Percentiles rank a stretch among this genome's conserved stretches.
phyloP scores from a whole-genome alignment of 768 basidiomycete genomes.

The Trametopsis cervina region DNA sequence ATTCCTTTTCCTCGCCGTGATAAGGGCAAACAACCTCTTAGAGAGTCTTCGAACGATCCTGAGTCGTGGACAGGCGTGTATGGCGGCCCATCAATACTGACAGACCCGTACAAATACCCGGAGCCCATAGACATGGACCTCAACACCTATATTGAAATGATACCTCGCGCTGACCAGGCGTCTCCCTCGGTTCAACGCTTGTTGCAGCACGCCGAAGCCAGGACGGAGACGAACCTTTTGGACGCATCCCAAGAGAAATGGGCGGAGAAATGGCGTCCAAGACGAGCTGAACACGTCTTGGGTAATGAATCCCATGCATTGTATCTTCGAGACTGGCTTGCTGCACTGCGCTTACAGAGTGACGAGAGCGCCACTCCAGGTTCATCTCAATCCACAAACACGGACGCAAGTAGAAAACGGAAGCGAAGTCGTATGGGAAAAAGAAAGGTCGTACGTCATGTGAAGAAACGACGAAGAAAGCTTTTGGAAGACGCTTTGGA shows the following conservation, averaged over 20 bases:
- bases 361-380: background rate
- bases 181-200: constrained; percentile 8
- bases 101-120: background rate
- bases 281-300: constrained; percentile 64
- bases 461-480: constrained; percentile 25
- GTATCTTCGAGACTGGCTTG: constrained; percentile 76
- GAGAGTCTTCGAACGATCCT: background rate
- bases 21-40: constrained; percentile 2
- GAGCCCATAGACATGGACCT: background rate
- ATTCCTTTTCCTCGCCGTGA: background rate
- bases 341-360: constrained; percentile 57
- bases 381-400: constrained; percentile 15
- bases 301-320: constrained; percentile 68
- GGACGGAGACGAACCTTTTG: background rate
- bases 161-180: constrained; percentile 6
- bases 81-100: background rate
- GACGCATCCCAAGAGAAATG: constrained; percentile 43
- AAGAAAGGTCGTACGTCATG: constrained; percentile 41
- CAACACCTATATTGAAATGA: constrained; percentile 5
- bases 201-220: background rate
- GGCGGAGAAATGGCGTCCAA: constrained; percentile 72
- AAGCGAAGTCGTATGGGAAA: constrained; percentile 47
- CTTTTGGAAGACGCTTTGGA: constrained; percentile 34
- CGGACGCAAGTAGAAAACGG: constrained; percentile 43
- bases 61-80: too few species aligned